Percentiles rank a stretch among this genome's conserved stretches.
Evolutionary conservation across 352 stramenopile genomes (phyloP).

Genomic region (Thalassiosira mediterranea): DNA sequence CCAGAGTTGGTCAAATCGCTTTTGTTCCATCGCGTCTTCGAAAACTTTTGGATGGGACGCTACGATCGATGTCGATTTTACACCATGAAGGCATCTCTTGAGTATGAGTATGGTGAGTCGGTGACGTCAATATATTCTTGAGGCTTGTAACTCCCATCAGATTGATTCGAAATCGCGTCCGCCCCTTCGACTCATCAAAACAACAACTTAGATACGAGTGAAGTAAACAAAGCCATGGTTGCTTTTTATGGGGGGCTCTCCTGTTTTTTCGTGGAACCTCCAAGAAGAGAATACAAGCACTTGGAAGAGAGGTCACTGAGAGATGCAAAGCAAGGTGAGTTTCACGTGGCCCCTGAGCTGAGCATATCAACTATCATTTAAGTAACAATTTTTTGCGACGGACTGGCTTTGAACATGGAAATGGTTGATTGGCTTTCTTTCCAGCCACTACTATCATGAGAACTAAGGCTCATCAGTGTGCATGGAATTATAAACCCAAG

Average conservation of each 20-base stretch:
- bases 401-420: too few relatives aligned
- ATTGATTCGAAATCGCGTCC: too few relatives aligned
- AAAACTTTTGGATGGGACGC: constrained; percentile 31
- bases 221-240: constrained; percentile 12
- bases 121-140: neutral
- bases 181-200: too few relatives aligned
- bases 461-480: neutral
- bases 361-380: neutral
- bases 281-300: neutral
- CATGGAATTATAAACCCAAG: constrained; percentile 15
- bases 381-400: neutral
- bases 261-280: constrained; percentile 13
- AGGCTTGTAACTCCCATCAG: neutral
- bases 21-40: constrained; percentile 6
- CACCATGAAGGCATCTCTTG: constrained; percentile 19
- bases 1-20: neutral
- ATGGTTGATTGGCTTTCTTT: neutral
- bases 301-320: neutral
- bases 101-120: neutral
- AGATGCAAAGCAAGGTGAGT: constrained; percentile 4
- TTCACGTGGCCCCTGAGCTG: neutral
- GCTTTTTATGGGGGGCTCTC: constrained; percentile 23
- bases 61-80: constrained; percentile 26
- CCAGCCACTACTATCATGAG: neutral
- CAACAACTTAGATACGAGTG: constrained; percentile 2